phyloP scores from a whole-genome alignment of 306 rosid species.

The Echinosophora koreensis region DNA sequence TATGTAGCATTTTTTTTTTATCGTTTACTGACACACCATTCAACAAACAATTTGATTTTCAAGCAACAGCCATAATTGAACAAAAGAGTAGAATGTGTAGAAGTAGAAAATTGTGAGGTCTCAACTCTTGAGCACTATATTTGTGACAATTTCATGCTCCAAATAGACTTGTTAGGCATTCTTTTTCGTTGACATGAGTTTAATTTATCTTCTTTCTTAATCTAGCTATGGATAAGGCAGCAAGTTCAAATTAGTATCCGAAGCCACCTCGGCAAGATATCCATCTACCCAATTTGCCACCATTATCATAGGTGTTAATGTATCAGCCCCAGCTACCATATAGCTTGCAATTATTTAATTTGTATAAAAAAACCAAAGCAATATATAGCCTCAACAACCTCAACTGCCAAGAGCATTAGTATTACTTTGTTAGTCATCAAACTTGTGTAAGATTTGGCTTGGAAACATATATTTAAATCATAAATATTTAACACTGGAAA shows the following conservation, averaged over 20 bases:
- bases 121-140: background rate
- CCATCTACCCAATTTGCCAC: conserved; percentile 84
- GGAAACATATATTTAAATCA: no score
- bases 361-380: no score
- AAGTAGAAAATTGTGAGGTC: conserved; percentile 21
- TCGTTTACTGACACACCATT: background rate
- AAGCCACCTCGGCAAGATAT: conserved; percentile 88
- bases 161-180: conserved; percentile 20
- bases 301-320: conserved; percentile 71
- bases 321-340: conserved; percentile 55
- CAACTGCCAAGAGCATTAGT: no score
- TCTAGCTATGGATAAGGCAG: background rate
- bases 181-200: background rate
- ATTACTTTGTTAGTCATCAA: no score
- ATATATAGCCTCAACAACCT: no score
- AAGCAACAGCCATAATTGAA: conserved; percentile 40
- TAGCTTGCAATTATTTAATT: no score
- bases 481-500: no score
- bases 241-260: conserved; percentile 74
- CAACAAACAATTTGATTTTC: conserved; percentile 38
- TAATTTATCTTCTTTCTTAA: conserved; percentile 1
- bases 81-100: conserved; percentile 8
- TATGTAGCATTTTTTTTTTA: no score
- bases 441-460: no score
- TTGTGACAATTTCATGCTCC: background rate